Evolutionary conservation across 2,329 filamentous ascomycete species (phyloP), one percentile per base, ranked within the genome.

Genomic region (Microdochium nivale): DNA sequence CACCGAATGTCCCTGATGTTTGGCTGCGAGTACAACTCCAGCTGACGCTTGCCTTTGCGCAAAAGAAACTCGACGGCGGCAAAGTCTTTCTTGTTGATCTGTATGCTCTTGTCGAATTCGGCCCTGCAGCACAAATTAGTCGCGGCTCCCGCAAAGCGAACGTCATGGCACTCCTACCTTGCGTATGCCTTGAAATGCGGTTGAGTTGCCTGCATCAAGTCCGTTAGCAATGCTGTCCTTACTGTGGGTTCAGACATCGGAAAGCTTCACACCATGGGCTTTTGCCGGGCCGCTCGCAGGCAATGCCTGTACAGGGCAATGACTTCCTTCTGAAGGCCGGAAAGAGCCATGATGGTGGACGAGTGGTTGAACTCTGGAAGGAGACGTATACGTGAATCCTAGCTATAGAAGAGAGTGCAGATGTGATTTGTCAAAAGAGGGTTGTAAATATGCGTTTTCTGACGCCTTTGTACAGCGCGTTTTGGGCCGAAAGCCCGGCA

Each of bases 261-360:
- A 43, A 60, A 24, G 25, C n/a, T 21, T 62, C 77, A 61, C 67
- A 92, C 89, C 60, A 71, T 65, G 49, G 91, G 90, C 68, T 99
- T 97, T 62, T 84, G 85, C 54, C 86, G 81, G 53, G 86, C 84
- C 62, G 88, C 88, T 54, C 91, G 82, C 25, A 99, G 74, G 62
- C 92, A 97, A 64, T 83, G 81, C 53, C 92, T 84, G 67, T 97
- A 99, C 14, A 99, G 80, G 32, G 83, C 77, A 49, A 97, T 69
- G 3, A 96, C 92, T 62, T 96, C 90, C 61, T 81, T 86, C 66
- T 97, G 92, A n/a, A 97, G 75, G 33, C 94, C 94, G 8, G 91
- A 95, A 25, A 91, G 74, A 72, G 72, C 72, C 32, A 52, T 59
- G 21, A 30, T 32, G 19, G 37, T 49, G 27, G 24, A 21, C 21